Conservation (phyloP, 495 filamentous ascomycete species). For the Xylaria venustula region DNA sequence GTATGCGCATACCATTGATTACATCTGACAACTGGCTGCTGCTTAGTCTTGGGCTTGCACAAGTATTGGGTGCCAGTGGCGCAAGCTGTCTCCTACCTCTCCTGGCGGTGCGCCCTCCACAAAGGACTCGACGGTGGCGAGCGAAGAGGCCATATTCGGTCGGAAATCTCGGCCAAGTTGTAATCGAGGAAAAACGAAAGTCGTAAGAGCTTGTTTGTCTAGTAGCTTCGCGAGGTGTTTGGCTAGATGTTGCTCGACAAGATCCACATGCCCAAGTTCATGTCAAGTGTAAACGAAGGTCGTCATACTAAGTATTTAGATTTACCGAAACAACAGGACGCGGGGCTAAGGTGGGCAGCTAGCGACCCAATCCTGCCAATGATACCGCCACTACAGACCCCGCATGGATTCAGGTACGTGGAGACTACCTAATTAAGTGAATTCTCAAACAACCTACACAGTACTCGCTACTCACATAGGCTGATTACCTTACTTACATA, state of each 20-base stretch:
- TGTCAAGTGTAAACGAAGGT: background rate
- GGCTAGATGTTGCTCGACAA: background rate
- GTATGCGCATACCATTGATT: slow-evolving; percentile 65
- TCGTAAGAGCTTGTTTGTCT: background rate
- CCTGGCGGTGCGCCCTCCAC: slow-evolving; percentile 93
- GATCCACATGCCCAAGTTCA: background rate
- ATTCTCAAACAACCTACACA: no score
- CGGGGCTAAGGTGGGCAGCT: slow-evolving; percentile 10
- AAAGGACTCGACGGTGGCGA: slow-evolving; percentile 77
- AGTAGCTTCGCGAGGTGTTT: background rate
- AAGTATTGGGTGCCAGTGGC: background rate
- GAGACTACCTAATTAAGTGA: background rate
- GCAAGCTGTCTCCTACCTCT: slow-evolving; percentile 62
- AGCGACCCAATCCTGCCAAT: background rate
- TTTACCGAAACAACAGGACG: slow-evolving; percentile 6
- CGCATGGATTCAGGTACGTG: background rate
- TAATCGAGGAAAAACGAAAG: background rate
- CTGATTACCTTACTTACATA: no score
- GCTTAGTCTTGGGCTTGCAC: slow-evolving; percentile 24
- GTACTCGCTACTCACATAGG: no score
- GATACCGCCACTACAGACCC: background rate
- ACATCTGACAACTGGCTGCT: slow-evolving; percentile 76
- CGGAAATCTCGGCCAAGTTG: background rate
- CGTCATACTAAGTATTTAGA: background rate
- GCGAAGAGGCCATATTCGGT: slow-evolving; percentile 34